Evolutionary conservation across 2,329 filamentous ascomycete species (phyloP).

Genomic region (Alternaria gaisen): DNA sequence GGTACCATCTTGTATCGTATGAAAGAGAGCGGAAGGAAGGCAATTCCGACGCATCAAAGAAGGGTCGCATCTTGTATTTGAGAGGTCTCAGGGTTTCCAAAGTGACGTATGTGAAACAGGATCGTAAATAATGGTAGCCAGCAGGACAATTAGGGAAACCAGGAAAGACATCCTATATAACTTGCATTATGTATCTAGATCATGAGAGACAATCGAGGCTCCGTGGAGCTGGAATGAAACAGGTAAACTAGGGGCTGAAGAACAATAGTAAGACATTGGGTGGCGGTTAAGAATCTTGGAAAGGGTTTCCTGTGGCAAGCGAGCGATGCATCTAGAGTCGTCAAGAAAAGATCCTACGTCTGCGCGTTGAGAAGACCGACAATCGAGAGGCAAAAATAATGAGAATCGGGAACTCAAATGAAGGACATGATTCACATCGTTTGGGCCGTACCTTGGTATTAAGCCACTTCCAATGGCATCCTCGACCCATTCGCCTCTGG

Average conservation of each 20-base stretch:
- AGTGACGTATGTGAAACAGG: not conserved
- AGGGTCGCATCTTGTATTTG: slow-evolving; percentile 6
- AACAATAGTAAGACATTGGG: slow-evolving; percentile 11
- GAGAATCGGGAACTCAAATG: not conserved
- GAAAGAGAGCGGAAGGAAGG: slow-evolving; percentile 7
- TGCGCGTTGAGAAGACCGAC: not conserved
- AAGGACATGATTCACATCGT: not conserved
- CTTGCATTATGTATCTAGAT: not conserved
- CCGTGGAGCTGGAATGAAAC: not conserved
- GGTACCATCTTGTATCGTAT: not conserved
- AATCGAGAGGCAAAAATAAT: not conserved
- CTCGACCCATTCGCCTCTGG: not conserved
- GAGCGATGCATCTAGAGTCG: not conserved
- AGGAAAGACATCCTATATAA: not conserved
- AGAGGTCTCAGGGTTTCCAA: not conserved
- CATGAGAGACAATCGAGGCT: not conserved
- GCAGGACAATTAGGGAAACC: too few relatives aligned
- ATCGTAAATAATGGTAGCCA: not conserved
- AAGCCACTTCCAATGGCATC: not conserved
- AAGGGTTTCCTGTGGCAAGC: not conserved
- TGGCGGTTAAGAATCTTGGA: not conserved
- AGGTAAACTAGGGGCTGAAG: not conserved
- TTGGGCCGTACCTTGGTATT: not conserved
- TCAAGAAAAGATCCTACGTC: not conserved
- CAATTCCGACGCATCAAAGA: slow-evolving; percentile 20